Conservation (phyloP, 225 moss, liverwort and hornwort genomes). For the Lunularia cruciata region DNA sequence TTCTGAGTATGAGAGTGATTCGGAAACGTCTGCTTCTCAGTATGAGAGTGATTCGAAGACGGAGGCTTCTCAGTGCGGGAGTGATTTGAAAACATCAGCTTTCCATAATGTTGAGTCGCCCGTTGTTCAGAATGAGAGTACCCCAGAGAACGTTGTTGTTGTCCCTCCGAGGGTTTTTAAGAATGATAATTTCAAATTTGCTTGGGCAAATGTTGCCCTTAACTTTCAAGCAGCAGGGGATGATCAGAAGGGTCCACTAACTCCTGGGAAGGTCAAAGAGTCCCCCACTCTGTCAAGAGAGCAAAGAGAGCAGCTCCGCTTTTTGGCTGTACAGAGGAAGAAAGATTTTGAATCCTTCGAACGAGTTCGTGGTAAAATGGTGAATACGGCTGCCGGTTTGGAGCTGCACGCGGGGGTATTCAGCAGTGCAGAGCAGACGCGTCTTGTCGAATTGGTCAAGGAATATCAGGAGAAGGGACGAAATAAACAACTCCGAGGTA, state of each 20-base stretch:
- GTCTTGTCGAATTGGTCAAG: slow-evolving; percentile 50
- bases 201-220: slow-evolving; percentile 38
- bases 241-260: background rate
- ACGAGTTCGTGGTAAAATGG: slow-evolving; percentile 45
- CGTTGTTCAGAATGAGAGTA: background rate
- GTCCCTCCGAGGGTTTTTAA: slow-evolving; percentile 4
- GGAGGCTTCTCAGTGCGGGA: background rate
- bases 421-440: slow-evolving; percentile 58
- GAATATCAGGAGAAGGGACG: slow-evolving; percentile 61
- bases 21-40: background rate
- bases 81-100: background rate
- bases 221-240: background rate
- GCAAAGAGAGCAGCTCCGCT: slow-evolving; percentile 17
- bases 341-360: slow-evolving; percentile 69
- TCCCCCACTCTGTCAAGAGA: background rate
- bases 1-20: background rate
- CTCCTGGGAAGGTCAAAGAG: background rate
- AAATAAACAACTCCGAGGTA: slow-evolving; percentile 54
- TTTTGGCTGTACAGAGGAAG: slow-evolving; percentile 30
- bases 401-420: slow-evolving; percentile 70
- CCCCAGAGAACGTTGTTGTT: background rate
- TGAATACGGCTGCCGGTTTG: slow-evolving; percentile 60
- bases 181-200: slow-evolving; percentile 14
- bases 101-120: background rate
- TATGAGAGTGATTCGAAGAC: background rate